phyloP scores from a whole-genome alignment of 768 basidiomycete species.

The Boletus pseudo-olivaceus region DNA sequence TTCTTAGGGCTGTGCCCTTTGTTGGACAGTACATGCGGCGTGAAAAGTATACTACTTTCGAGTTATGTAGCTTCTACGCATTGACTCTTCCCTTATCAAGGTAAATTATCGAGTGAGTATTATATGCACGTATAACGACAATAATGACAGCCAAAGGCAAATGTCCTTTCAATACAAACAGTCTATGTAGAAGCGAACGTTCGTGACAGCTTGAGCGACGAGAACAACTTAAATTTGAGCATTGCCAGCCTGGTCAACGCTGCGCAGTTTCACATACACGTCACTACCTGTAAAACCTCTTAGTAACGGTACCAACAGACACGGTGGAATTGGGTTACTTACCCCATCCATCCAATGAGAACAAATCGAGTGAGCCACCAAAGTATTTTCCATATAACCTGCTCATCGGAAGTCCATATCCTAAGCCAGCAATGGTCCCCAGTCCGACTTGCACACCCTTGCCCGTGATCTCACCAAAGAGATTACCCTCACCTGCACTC shows the following conservation, averaged over 20 bases:
- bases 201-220: background rate
- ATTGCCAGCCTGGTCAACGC: slow-evolving; percentile 50
- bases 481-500: slow-evolving; percentile 42
- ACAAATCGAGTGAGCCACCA: slow-evolving; percentile 78
- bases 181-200: background rate
- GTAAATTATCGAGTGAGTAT: slow-evolving; percentile 3
- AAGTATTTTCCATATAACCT: slow-evolving; percentile 78
- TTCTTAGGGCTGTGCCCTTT: no score
- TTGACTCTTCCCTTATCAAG: background rate
- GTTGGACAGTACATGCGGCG: no score
- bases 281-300: slow-evolving; percentile 38
- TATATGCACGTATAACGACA: no score
- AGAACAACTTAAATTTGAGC: slow-evolving; percentile 38
- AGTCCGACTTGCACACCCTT: slow-evolving; percentile 76
- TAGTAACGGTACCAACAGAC: background rate
- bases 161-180: background rate
- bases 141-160: background rate
- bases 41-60: no score
- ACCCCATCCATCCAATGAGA: slow-evolving; percentile 85
- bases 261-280: slow-evolving; percentile 52
- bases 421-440: slow-evolving; percentile 88
- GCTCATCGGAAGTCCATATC: slow-evolving; percentile 85
- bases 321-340: slow-evolving; percentile 19
- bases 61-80: background rate
- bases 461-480: slow-evolving; percentile 77